Conservation (phyloP, 768 basidiomycete genomes). For the Amanita pseudoporphyria region DNA sequence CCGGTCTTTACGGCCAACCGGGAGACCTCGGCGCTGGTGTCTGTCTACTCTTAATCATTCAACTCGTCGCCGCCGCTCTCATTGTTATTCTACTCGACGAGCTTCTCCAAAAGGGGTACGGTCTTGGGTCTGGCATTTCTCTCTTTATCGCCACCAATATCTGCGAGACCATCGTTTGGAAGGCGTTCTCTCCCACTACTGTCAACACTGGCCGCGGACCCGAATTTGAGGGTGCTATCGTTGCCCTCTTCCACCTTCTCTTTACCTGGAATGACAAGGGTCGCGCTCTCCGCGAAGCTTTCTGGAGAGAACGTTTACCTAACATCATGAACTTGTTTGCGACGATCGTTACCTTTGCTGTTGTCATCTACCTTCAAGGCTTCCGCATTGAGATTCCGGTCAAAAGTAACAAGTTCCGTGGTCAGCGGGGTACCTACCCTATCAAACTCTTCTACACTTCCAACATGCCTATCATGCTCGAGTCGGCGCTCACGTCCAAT, state of each 20-base stretch:
- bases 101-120: slow-evolving; percentile 98
- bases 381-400: slow-evolving; percentile 99
- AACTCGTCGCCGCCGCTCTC: slow-evolving; percentile 86
- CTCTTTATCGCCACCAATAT: slow-evolving; percentile 99
- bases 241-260: slow-evolving; percentile 92
- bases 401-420: slow-evolving; percentile 92
- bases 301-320: slow-evolving; percentile 94
- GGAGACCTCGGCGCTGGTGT: slow-evolving; percentile 92
- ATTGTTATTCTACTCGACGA: slow-evolving; percentile 99
- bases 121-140: slow-evolving; percentile 96
- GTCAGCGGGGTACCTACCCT: slow-evolving; percentile 93
- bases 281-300: slow-evolving; percentile 92
- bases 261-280: slow-evolving; percentile 99
- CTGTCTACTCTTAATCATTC: slow-evolving; percentile 93
- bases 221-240: slow-evolving; percentile 95
- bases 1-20: slow-evolving; percentile 94
- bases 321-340: slow-evolving; percentile 98
- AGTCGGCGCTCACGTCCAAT: slow-evolving; percentile 86
- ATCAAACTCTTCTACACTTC: slow-evolving; percentile 98
- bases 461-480: slow-evolving; percentile 99
- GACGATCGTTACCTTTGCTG: slow-evolving; percentile 84
- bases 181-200: slow-evolving; percentile 97
- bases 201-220: slow-evolving; percentile 97
- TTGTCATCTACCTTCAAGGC: slow-evolving; percentile 97
- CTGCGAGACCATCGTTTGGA: slow-evolving; percentile 99